Evolutionary conservation across 2,329 filamentous ascomycete species (phyloP).

Genomic region (Alternaria metachromatica): DNA sequence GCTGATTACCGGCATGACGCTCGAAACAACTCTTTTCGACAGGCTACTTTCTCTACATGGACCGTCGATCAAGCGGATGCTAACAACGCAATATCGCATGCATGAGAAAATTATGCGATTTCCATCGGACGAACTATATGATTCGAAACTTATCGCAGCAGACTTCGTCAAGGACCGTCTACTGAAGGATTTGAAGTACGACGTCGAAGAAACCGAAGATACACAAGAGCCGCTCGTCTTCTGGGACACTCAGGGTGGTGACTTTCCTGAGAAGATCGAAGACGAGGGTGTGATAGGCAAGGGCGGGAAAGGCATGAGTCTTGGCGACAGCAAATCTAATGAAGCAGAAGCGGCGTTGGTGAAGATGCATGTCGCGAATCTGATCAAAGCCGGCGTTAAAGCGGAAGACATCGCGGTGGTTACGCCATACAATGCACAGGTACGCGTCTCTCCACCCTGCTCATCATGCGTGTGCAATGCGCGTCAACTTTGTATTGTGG

Average conservation of each 20-base stretch:
- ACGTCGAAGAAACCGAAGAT: conserved; percentile 80
- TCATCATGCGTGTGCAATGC: conserved; percentile 9
- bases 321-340: conserved; percentile 87
- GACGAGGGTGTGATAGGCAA: conserved; percentile 67
- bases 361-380: conserved; percentile 73
- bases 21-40: conserved; percentile 94
- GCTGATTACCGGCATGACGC: conserved; percentile 57
- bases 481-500: conserved; percentile 5
- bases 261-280: conserved; percentile 83
- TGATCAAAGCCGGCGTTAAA: conserved; percentile 81
- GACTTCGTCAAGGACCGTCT: conserved; percentile 77
- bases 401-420: conserved; percentile 89
- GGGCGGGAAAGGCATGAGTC: conserved; percentile 55
- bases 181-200: conserved; percentile 78
- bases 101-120: conserved; percentile 95
- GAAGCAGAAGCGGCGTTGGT: conserved; percentile 87
- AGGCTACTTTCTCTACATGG: conserved; percentile 84
- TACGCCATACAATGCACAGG: conserved; percentile 95
- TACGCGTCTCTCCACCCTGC: conserved; percentile 40
- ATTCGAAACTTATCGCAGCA: conserved; percentile 78
- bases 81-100: conserved; percentile 98
- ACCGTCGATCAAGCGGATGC: conserved; percentile 84
- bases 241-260: conserved; percentile 94
- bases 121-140: conserved; percentile 88
- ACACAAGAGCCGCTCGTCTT: conserved; percentile 88